Evolutionary conservation across 352 stramenopile species (phyloP), one percentile per base, ranked within the genome.

Genomic region (Peronospora tabacina): DNA sequence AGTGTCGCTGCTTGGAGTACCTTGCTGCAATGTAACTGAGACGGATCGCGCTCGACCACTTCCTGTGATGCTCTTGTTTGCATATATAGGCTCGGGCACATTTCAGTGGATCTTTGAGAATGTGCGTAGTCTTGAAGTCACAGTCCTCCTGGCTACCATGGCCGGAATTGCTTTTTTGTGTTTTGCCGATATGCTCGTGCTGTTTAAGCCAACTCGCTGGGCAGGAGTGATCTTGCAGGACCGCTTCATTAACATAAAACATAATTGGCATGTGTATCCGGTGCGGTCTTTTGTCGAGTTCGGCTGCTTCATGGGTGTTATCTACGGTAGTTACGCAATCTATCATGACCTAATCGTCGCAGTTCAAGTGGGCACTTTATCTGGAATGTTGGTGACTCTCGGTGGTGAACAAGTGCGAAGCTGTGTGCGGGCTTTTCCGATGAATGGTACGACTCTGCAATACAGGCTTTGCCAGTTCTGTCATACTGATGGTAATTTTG

Each of bases 101-200:
- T 92, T 92, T 48, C 78, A 90, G 45, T 92, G 82, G 82, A 93
- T 93, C 24, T 93, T 87, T 42, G 82, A 93, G 45, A 89, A 93
- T 48, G 83, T 90, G 39, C 79, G 82, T 33, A 85, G 79, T 33
- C 60, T 93, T 12, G 82, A 93, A 58, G 77, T 93, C 19, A 90
- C 78, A 4, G 72, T 90, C 11, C 43, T 85, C 7, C 56, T 93
- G 8, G 82, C 79, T 1, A 85, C 82, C 0, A 68, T 90, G 13
- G 82, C 82, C 40, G 82, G 82, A 12, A 89, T 93, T 22, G 71
- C 64, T n/a, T 93, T 93, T 42, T 46, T 92, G 22, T 92, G 82
- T 49, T 75, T 90, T 36, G 82, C 76, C 1, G 82, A 92, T 38
- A 55, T 90, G 45, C 30, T 79, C 15, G 68, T 79, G 16, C 40